Conservation (phyloP, 768 basidiomycete genomes). For the Cantharellus cinnabarinus region DNA sequence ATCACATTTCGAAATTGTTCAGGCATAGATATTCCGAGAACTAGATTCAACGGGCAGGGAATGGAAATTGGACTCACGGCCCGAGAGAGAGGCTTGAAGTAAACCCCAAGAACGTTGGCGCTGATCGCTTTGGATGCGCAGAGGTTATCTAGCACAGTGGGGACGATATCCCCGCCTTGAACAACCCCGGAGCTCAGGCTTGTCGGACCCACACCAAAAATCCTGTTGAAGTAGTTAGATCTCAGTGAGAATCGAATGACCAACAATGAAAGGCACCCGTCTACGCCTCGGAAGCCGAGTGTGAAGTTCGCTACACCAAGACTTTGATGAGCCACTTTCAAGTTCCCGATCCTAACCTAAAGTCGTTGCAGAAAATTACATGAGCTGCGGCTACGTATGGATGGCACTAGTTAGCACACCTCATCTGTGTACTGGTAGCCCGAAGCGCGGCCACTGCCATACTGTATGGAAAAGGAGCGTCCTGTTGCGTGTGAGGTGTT, state of each 20-base stretch:
- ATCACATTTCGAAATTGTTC: not conserved
- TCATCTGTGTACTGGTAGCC: not conserved
- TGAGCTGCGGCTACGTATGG: not conserved
- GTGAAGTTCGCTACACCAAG: not conserved
- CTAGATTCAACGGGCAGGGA: not conserved
- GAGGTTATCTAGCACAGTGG: not conserved
- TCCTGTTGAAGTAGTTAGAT: not conserved
- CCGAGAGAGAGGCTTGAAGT: not conserved
- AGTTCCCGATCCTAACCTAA: not conserved
- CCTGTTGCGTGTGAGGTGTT: not conserved
- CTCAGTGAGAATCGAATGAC: not conserved
- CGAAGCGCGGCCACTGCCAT: not conserved
- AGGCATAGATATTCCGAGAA: not conserved
- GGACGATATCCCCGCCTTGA: not conserved
- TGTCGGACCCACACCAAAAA: not conserved
- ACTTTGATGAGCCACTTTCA: not conserved
- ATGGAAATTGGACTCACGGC: not conserved
- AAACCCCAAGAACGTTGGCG: not conserved
- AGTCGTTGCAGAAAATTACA: not conserved
- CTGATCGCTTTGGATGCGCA: not conserved
- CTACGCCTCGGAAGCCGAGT: not conserved
- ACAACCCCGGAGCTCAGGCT: not conserved
- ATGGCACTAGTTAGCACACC: not conserved
- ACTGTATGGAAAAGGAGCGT: not conserved
- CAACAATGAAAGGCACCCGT: not conserved